phyloP scores from a whole-genome alignment of 345 rosid genomes.

The Pistacia vera region DNA sequence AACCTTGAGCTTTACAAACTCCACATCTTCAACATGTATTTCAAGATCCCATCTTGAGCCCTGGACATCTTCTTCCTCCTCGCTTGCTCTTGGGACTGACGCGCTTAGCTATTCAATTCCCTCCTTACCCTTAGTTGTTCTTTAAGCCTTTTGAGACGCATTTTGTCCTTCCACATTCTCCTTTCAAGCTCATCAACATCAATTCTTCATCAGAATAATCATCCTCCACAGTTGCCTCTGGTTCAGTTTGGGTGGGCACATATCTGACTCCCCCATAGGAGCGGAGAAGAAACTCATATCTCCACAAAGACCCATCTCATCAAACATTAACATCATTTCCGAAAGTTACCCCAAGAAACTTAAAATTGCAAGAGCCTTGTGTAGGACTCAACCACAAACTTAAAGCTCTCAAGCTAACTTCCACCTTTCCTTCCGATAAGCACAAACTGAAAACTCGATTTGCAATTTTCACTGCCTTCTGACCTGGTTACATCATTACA shows the following conservation, averaged over 20 bases:
- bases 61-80: conserved; percentile 78
- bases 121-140: conserved; percentile 61
- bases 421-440: not conserved
- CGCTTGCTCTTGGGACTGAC: conserved; percentile 77
- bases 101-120: conserved; percentile 58
- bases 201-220: conserved; percentile 72
- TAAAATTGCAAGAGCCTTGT: not conserved
- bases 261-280: conserved; percentile 46
- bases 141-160: conserved; percentile 69
- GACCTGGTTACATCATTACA: conserved; percentile 4
- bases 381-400: conserved; percentile 4
- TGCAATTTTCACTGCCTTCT: not conserved
- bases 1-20: conserved; percentile 90
- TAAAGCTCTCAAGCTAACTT: not conserved
- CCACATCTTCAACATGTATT: conserved; percentile 89
- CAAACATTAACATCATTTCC: conserved; percentile 56
- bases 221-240: conserved; percentile 49
- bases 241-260: conserved; percentile 49
- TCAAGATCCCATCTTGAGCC: conserved; percentile 87
- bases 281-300: conserved; percentile 71
- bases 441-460: not conserved
- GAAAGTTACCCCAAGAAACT: not conserved
- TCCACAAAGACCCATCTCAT: conserved; percentile 80
- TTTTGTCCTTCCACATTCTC: conserved; percentile 79
- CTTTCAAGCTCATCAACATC: conserved; percentile 82